A percentile compares a stretch with the other conserved stretches of the same genome.
Evolutionary conservation across 805 yeast genomes (phyloP).

Genomic region (Vanderwaltozyma yarrowii): DNA sequence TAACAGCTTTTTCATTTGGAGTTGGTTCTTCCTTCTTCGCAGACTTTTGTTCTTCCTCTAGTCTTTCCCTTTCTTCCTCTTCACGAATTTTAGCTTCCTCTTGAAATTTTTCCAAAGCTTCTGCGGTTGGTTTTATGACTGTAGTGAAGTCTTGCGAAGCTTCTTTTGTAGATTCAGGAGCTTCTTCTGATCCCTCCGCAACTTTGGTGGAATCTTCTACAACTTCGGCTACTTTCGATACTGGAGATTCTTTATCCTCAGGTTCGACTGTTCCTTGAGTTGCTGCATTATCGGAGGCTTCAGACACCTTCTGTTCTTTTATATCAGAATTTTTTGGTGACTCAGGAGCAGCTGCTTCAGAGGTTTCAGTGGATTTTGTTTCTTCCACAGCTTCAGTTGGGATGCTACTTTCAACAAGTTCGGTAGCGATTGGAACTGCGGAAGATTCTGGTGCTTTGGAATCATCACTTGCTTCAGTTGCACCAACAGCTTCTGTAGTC

Average conservation of each 20-base stretch:
- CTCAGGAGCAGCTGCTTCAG: no score
- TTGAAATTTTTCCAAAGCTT: constrained; percentile 31
- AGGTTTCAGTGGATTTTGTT: not conserved
- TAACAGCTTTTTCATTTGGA: constrained; percentile 21
- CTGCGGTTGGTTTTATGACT: constrained; percentile 28
- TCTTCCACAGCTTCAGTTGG: no score
- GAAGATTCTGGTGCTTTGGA: no score
- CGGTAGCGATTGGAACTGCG: no score
- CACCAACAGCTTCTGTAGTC: not conserved
- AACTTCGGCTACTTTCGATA: not conserved
- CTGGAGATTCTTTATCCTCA: not conserved
- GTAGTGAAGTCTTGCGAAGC: constrained; percentile 4
- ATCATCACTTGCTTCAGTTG: not conserved
- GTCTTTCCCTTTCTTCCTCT: constrained; percentile 25
- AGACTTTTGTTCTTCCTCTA: constrained; percentile 7
- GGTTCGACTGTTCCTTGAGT: no score
- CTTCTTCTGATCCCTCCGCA: not conserved
- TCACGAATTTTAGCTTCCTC: constrained; percentile 33
- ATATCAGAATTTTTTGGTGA: no score
- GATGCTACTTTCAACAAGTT: no score
- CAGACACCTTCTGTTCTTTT: no score
- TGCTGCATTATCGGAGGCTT: no score
- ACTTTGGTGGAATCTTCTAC: not conserved
- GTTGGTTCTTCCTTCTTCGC: constrained; percentile 2
- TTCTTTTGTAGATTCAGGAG: not conserved